Base-by-base conservation (phyloP, 2,329 filamentous ascomycete genomes). In the Alternaria solani region DNA sequence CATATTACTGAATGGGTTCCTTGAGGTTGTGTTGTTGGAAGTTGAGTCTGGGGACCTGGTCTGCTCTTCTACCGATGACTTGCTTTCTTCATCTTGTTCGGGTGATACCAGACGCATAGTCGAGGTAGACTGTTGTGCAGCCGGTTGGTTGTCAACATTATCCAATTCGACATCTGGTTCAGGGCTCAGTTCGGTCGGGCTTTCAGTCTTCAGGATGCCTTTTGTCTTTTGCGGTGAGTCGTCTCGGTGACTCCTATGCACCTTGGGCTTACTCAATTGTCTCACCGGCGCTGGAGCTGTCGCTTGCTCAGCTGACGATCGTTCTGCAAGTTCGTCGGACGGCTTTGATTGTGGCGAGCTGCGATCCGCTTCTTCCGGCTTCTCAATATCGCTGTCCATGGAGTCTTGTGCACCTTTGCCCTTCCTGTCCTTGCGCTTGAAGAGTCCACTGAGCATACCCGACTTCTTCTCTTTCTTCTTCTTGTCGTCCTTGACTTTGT, bases 391-490 rank as follows among this genome's bases (percentile, higher is more conserved):
- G 55, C 70, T 73, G 38, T 76, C 75, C n/a, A 73, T 58, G 0
- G 71, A 69, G 23, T 78, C 77, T 32, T 71, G 65, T n/a, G 64
- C 60, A 28, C 65, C 63, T 56, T 69, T 72, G 25, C 70, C 72
- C 68, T 87, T 88, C 78, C 87, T 88, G 60, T 89, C 87, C 70
- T 88, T 89, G 59, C 87, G 83, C 69, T 89, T 89, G 80, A 89
- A 89, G 7, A 89, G 79, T 5, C 89, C 89, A 70, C 89, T 90
- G 47, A 92, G 85, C 87, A 91, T 91, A 49, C 88, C 88, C 5
- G 86, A 82, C 74, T 92, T 90, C 81, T 90, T 90, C 62, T 85
- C 83, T 67, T 86, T 93, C 77, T 88, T 89, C 75, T 89, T 92
- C 79, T 91, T 91, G 67, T 92, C 90, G 49, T 94, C 91, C 77